Base-by-base conservation (phyloP, 805 yeast species). In the Zygosaccharomyces bisporus region DNA sequence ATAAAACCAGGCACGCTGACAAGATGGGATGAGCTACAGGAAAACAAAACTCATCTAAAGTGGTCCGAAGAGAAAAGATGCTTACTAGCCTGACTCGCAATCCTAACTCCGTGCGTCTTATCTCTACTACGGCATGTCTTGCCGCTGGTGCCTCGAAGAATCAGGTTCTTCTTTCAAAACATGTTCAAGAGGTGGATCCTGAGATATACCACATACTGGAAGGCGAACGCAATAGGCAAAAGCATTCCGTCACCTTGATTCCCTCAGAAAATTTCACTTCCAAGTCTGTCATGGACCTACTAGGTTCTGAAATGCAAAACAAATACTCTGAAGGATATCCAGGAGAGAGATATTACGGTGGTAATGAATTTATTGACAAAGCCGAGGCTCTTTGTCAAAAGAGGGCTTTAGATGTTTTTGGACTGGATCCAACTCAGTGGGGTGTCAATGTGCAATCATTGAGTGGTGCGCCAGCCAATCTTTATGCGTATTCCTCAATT, bases 321-420 rank as follows among this genome's bases (percentile, higher is more conserved):
- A 91, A 91, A 74, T 91, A 91, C 72, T 89, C 97, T 8, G 99
- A 91, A 71, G 98, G 98, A 53, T 91, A 91, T 71, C 99, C 99
- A 33, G 96, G 96, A 55, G 95, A 89, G 52, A 81, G 99, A 68
- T 91, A 91, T 74, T 91, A 91, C 66, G 99, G 99, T 68, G 99
- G 99, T 67, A 91, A 91, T 65, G 89, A 91, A 70, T 84, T 80
- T 71, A 91, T 91, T 60, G 99, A 91, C 72, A 76, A 80, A 72
- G 88, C 87, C 60, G 99, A 91, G 74, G 68, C 80, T 10, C 72
- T 91, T 47, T 91, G 98, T 72, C 96, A 89, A 71, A 76, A 81
- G 58, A 78, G 99, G 69, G 99, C 98, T 37, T 73, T 91, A 49
- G 78, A 84, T 58, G 89, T 95, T 8, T 91, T 88, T 68, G 70